These are phyloP conservation scores for Passiflora organensis DNA, from an alignment of 345 rosid genomes.

Conservation along the genomic window DNA sequence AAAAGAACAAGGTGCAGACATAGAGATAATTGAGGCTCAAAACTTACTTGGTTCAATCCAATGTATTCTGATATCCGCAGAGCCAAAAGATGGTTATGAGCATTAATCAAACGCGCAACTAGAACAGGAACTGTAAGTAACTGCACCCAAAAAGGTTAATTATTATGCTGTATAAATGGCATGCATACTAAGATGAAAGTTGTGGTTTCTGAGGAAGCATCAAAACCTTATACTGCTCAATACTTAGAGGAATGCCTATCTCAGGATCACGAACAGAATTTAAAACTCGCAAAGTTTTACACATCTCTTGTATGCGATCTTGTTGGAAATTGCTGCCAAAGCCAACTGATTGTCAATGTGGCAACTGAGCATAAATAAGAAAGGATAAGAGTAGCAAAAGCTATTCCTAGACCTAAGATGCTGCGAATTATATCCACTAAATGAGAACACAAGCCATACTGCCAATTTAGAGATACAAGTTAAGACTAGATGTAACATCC, in stretches of 20 bases:
- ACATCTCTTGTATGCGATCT: slow-evolving; percentile 83
- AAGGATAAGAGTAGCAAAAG: neutral
- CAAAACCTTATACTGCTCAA: slow-evolving; percentile 86
- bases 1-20: neutral
- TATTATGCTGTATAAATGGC: slow-evolving; percentile 13
- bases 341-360: slow-evolving; percentile 55
- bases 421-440: neutral
- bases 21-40: neutral
- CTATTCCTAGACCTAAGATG: neutral
- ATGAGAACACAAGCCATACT: neutral
- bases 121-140: slow-evolving; percentile 77
- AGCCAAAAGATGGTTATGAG: slow-evolving; percentile 80
- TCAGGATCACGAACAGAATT: slow-evolving; percentile 75
- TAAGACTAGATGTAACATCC: too few relatives aligned
- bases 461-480: too few relatives aligned
- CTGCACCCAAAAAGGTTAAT: slow-evolving; percentile 38
- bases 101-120: slow-evolving; percentile 85
- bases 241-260: slow-evolving; percentile 88
- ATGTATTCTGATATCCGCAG: slow-evolving; percentile 79
- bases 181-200: slow-evolving; percentile 4
- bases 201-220: slow-evolving; percentile 5
- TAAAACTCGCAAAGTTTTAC: slow-evolving; percentile 83
- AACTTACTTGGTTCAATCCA: slow-evolving; percentile 86
- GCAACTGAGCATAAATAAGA: slow-evolving; percentile 32
- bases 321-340: slow-evolving; percentile 89